These are phyloP conservation scores for Lasiodiplodia theobromae DNA, from an alignment of 2,329 filamentous ascomycete species.

Conservation along the genomic window DNA sequence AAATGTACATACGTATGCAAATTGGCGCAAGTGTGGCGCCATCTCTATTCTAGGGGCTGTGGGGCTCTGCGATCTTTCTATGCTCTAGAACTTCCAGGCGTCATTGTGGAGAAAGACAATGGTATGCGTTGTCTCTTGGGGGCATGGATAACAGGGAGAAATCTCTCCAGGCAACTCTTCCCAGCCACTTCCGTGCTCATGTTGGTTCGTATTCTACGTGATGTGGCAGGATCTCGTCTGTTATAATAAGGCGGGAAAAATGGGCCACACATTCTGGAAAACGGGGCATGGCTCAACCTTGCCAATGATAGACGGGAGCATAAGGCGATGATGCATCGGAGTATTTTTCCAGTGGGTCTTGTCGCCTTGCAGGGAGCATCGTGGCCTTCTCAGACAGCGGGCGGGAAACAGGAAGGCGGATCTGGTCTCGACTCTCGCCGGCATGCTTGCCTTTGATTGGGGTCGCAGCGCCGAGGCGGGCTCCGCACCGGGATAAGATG, in stretches of 20 bases:
- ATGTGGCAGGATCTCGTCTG: background rate
- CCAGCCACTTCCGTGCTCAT: slow-evolving; percentile 7
- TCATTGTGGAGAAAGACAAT: slow-evolving; percentile 17
- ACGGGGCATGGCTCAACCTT: background rate
- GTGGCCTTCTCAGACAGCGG: background rate
- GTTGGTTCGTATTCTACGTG: background rate
- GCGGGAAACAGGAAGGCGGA: slow-evolving; percentile 19
- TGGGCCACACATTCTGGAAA: background rate
- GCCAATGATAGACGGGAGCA: background rate
- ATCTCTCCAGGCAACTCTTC: background rate
- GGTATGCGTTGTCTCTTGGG: slow-evolving; percentile 11
- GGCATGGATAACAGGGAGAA: slow-evolving; percentile 3
- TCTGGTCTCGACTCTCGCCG: slow-evolving; percentile 17
- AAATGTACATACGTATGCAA: slow-evolving; percentile 1
- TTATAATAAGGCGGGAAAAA: background rate
- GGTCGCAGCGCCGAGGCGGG: background rate
- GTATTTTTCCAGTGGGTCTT: slow-evolving; percentile 21
- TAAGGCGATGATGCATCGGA: slow-evolving; percentile 14
- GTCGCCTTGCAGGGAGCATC: slow-evolving; percentile 6
- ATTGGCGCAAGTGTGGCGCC: background rate
- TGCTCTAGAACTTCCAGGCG: slow-evolving; percentile 12
- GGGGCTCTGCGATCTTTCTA: slow-evolving; percentile 13
- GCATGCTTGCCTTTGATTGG: slow-evolving; percentile 11
- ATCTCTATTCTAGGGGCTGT: background rate
- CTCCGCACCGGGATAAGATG: slow-evolving; percentile 8